A percentile compares a stretch with the other conserved stretches of the same genome.
phyloP scores from a whole-genome alignment of 306 rosid genomes.

The Castanea sativa region DNA sequence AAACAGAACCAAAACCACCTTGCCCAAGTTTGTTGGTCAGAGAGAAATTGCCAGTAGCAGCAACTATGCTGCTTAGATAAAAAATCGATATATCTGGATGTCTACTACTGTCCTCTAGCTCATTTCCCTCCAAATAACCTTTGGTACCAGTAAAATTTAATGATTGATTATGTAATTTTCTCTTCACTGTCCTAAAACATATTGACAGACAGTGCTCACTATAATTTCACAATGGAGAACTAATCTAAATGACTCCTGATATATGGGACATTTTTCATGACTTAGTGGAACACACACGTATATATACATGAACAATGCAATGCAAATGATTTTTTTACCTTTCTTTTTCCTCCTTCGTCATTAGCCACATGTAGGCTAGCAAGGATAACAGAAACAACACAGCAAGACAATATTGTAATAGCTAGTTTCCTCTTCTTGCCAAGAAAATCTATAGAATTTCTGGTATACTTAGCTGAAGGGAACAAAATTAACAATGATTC shows the following conservation, averaged over 20 bases:
- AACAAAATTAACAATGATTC: not conserved
- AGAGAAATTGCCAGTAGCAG: not conserved
- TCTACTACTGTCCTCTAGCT: not conserved
- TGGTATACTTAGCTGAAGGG: not conserved
- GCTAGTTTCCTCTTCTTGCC: not conserved
- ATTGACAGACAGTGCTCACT: too few species aligned
- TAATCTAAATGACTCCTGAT: too few species aligned
- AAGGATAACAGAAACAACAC: not conserved
- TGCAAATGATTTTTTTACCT: not conserved
- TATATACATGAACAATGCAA: not conserved
- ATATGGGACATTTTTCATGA: too few species aligned
- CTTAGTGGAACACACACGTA: too few species aligned
- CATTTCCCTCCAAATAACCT: not conserved
- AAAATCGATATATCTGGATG: not conserved
- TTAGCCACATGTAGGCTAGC: not conserved
- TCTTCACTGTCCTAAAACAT: too few species aligned
- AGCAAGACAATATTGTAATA: not conserved
- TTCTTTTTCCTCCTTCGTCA: not conserved
- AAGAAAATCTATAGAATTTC: not conserved
- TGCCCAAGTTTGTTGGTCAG: too few species aligned
- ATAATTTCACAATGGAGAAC: too few species aligned
- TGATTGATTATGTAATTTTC: too few species aligned
- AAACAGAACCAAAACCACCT: too few species aligned
- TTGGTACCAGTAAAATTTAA: too few species aligned
- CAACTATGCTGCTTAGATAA: not conserved